Evolutionary conservation across 192 early-diverging fungal genomes (phyloP), one percentile per base, ranked within the genome.

Genomic region (Backusella circina): DNA sequence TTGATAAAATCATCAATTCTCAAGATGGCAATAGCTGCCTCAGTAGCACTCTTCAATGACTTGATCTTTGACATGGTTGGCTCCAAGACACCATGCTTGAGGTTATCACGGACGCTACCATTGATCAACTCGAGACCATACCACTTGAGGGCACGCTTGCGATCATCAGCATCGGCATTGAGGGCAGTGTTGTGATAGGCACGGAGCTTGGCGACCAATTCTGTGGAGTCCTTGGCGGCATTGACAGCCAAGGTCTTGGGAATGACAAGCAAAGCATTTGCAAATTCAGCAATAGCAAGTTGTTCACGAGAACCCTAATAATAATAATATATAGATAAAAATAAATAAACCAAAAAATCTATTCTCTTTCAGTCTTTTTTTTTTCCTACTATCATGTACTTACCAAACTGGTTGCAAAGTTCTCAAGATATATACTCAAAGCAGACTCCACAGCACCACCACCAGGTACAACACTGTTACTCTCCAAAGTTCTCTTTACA

Each of bases 1-100:
- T 92, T 93, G 76, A 94, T 94, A 89, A 94, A 91, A 76, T 94
- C 93, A 81, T 99, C 98, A 73, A 99, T 98, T 75, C 98, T 89
- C 74, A 99, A 87, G 78, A 99, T 93, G 75, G 96, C 94, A 80
- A 99, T 94, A 32, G 98, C 98, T 51, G 98, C 97, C 84, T 99
- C 98, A 16, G 98, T 99, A 23, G 98, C 98, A 16, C 95, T 94
- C 85, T 98, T 97, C 73, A 99, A 87, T 65, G 93, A 94, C 88
- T 96, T 98, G 84, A 99, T 93, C 86, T 99, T 99, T 78, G 94
- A 95, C 90, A 99, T 95, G 50, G 96, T 94, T 16, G 98, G 98
- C 80, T 99, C 98, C 74, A 99, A 86, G 3, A 99, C 95, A 44
- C 98, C 98, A 23, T 96, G 94, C 61, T 89, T 85, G 69, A 98